These are phyloP conservation scores for Domatiomyces globalis DNA, from an alignment of 2,329 filamentous ascomycete genomes.

Conservation along the genomic window DNA sequence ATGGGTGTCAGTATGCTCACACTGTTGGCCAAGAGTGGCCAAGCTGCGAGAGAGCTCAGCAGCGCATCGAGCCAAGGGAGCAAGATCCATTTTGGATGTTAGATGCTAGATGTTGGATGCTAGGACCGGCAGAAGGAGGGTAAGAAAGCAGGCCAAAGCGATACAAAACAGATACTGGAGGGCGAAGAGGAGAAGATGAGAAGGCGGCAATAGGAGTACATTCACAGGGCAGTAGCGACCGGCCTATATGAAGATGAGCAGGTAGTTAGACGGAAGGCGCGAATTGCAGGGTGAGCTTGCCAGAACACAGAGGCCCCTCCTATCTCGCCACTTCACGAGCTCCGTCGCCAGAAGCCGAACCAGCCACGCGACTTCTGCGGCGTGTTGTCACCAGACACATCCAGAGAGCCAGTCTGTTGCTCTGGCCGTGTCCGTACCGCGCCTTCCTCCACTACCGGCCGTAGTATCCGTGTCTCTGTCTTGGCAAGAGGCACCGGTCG, in stretches of 20 bases:
- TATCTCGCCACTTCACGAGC: not conserved
- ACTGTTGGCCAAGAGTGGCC: not conserved
- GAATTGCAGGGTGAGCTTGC: not conserved
- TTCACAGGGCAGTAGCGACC: not conserved
- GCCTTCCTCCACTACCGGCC: not conserved
- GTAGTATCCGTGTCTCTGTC: conserved; percentile 4
- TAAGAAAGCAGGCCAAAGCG: too few species aligned
- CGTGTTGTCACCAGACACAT: too few species aligned
- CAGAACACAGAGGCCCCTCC: not conserved
- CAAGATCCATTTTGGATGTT: not conserved
- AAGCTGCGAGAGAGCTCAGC: not conserved
- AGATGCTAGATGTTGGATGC: not conserved
- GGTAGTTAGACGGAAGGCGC: not conserved
- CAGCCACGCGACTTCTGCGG: not conserved
- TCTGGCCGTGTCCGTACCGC: not conserved
- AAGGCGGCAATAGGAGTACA: not conserved
- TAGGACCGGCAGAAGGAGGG: not conserved
- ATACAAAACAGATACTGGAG: too few species aligned
- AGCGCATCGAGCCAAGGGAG: not conserved
- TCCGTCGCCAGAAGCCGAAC: not conserved
- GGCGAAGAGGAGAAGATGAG: too few species aligned
- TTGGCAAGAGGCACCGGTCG: conserved; percentile 14
- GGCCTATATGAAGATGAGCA: not conserved
- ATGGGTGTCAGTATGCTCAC: not conserved
- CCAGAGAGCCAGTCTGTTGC: not conserved